Evolutionary conservation across 371 early-diverging fungal species (phyloP).

Genomic region (Lichtheimia hyalospora): DNA sequence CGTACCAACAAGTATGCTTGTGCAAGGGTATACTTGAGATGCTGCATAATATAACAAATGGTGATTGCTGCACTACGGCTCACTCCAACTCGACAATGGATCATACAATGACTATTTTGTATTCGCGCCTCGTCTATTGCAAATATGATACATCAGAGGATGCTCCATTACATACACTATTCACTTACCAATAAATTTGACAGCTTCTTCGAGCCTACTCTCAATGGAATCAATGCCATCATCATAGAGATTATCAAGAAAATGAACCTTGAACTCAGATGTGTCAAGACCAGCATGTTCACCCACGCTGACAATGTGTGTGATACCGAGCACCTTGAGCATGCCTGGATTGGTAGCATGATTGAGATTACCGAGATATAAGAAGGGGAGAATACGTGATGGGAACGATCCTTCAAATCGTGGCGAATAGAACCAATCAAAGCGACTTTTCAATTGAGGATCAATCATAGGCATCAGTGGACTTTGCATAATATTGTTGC

Average conservation of each 20-base stretch:
- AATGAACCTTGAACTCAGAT: conserved; percentile 28
- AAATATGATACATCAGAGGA: background rate
- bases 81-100: conserved; percentile 69
- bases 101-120: conserved; percentile 33
- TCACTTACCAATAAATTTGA: conserved; percentile 57
- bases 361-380: conserved; percentile 64
- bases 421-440: conserved; percentile 60
- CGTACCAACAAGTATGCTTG: conserved; percentile 64
- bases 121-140: conserved; percentile 31
- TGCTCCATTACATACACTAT: background rate
- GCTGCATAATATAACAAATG: conserved; percentile 64
- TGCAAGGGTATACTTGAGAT: conserved; percentile 47
- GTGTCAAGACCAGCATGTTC: conserved; percentile 50
- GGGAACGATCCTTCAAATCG: conserved; percentile 69
- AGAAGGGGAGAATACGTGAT: conserved; percentile 57
- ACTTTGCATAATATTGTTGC: no score
- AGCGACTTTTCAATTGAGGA: conserved; percentile 15
- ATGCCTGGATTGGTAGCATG: conserved; percentile 66
- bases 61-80: conserved; percentile 67
- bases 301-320: conserved; percentile 64
- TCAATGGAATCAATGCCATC: conserved; percentile 65
- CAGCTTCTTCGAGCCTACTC: conserved; percentile 46
- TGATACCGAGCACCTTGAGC: conserved; percentile 54
- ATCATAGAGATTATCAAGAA: conserved; percentile 61
- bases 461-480: background rate